Evolutionary conservation across 1,139 yeast species (phyloP), one percentile per base, ranked within the genome.

Genomic region (Kazachstania sp.): DNA sequence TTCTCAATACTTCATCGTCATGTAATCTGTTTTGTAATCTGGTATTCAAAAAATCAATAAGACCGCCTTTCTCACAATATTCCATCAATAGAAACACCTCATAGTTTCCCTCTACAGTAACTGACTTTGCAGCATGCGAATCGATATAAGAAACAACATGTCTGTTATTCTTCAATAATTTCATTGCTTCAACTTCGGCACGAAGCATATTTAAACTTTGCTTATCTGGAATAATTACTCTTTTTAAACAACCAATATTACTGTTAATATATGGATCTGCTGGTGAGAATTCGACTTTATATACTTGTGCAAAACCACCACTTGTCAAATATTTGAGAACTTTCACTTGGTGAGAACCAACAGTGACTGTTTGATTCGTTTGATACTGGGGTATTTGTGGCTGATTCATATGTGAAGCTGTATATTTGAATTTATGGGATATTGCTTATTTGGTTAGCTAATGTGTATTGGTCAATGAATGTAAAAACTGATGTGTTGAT

Each of bases 11-110:
- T 59, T 84, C 87, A 2, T 66, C 64, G 53, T 81, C 86, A 1
- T 72, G 64, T 45, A 84, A 65, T 59, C 83, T 81, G 35, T 81
- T 75, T 52, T 79, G 78, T 52, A 84, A 69, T 52, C 83, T 73
- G 11, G 78, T 70, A 60, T 84, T 84, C 88, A 84, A 82, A 54
- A 72, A 83, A 62, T 83, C 90, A 49, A 84, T 71, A 49, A 84
- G 66, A 2, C 87, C 82, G 48, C 80, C 79, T 51, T 79, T 77
- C 3, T 87, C 81, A 55, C 94, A 84, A 54, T 79, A 74, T 60
- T 84, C 94, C 94, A 84, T 84, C 49, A 84, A 67, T 32, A 84
- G 77, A 49, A 83, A 70, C 8, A 84, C 95, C 58, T 84, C 90
- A 57, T 83, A 84, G 2, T 79, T 72, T 1, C 70, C 69, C n/a